Conservation (phyloP, 139 green algal species). For the Closterium sp. region DNA sequence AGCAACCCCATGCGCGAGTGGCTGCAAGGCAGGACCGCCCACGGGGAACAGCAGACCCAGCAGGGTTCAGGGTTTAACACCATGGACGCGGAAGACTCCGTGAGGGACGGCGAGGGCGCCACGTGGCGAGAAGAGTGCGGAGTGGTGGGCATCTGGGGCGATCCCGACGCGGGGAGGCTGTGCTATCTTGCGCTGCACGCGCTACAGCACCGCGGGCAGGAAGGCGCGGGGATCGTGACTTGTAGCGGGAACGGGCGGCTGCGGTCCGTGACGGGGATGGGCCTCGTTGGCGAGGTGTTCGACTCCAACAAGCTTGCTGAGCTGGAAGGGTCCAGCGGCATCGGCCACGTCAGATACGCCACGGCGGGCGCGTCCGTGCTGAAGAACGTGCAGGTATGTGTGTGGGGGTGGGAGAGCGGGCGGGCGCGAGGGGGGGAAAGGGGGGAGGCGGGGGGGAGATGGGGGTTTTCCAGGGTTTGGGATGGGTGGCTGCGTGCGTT, state of each 20-base stretch:
- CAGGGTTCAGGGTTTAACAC: background rate
- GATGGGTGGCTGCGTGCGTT: background rate
- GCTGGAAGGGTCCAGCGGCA: constrained; percentile 65
- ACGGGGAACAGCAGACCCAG: background rate
- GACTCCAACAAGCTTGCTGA: constrained; percentile 71
- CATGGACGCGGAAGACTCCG: background rate
- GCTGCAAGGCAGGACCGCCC: background rate
- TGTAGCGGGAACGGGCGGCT: constrained; percentile 84
- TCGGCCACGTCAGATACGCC: constrained; percentile 82
- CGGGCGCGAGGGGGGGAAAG: too few relatives aligned
- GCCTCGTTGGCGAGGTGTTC: constrained; percentile 97
- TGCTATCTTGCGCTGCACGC: constrained; percentile 42
- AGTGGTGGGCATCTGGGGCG: constrained; percentile 47
- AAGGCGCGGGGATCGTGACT: constrained; percentile 93
- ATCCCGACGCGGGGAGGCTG: constrained; percentile 40
- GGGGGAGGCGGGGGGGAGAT: background rate
- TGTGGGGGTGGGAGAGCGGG: background rate
- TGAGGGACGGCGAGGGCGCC: constrained; percentile 11
- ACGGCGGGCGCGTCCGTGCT: constrained; percentile 85
- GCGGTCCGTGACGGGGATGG: constrained; percentile 84
- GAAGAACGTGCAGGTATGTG: constrained; percentile 70
- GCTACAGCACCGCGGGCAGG: constrained; percentile 95
- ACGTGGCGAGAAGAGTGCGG: constrained; percentile 48
- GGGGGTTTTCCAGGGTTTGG: background rate
- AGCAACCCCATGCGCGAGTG: background rate